Evolutionary conservation across 2,329 filamentous ascomycete genomes (phyloP).

Genomic region (Hymenotorrendiella dingleyae): DNA sequence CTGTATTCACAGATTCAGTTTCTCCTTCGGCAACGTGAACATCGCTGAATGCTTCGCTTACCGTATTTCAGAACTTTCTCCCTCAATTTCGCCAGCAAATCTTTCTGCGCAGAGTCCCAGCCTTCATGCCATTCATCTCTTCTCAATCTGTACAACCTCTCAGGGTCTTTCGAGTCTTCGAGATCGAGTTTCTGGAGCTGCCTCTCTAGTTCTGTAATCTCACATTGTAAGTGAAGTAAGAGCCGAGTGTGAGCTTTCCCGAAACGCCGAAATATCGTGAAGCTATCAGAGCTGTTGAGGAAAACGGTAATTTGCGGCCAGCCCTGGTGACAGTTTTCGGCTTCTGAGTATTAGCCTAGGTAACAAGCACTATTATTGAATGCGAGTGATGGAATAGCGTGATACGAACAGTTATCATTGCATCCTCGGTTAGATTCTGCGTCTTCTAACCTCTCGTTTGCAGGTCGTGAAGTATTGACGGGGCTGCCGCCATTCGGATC

Average conservation of each 20-base stretch:
- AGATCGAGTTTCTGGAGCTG: not conserved
- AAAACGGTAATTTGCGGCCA: not conserved
- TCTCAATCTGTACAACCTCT: not conserved
- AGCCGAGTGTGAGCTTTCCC: not conserved
- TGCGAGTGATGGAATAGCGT: too few species aligned
- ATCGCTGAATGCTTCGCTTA: too few species aligned
- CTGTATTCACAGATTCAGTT: too few species aligned
- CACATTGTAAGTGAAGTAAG: not conserved
- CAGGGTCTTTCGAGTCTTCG: not conserved
- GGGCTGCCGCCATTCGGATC: too few species aligned
- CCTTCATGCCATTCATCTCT: not conserved
- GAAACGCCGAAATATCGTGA: not conserved
- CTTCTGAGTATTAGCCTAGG: not conserved
- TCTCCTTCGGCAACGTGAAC: too few species aligned
- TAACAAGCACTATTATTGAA: too few species aligned
- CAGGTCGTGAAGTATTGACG: too few species aligned
- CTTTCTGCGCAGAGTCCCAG: not conserved
- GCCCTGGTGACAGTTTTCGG: not conserved
- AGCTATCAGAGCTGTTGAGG: not conserved
- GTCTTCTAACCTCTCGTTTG: too few species aligned
- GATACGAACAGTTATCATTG: too few species aligned
- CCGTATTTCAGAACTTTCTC: not conserved
- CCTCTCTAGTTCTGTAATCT: not conserved
- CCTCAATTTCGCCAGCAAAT: not conserved
- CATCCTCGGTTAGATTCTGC: too few species aligned